Base-by-base conservation (phyloP, 2,329 filamentous ascomycete genomes). In the Stromatinia cepivora region DNA sequence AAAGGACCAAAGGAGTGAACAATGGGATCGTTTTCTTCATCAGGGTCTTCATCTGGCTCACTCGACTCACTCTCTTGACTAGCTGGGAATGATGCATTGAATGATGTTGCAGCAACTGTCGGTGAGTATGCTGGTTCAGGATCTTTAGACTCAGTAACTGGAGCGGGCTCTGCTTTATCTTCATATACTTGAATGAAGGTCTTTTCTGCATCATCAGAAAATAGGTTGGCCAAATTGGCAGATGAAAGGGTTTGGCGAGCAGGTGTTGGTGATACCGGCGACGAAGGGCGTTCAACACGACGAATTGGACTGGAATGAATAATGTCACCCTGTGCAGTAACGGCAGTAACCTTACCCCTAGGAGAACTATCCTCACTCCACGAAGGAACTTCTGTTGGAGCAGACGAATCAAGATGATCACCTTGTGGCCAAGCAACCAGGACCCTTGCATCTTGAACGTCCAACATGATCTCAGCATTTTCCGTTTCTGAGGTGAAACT, bases 1-100 rank as follows among this genome's bases (percentile, higher is more conserved):
- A 92, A 97, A 0, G 93, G 93, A 22, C 93, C 94, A 74, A 97
- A 97, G 0, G 94, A 97, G 79, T 95, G 92, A 25, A 97, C 84
- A 67, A 97, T 89, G 3, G 94, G 94, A 75, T 98, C 95, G 73
- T 97, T 97, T 80, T 98, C 94, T 82, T 97, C 94, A 75, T 94
- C 91, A 0, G 92, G 90, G 72, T 97, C 88, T 64, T 92, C 87
- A 17, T 81, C 82, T 36, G 80, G 80, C 42, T 86, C 84, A 72
- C 84, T 86, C 36, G 86, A 80, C 65, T 88, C 87, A 76, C 86
- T 88, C 10, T 83, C 85, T 61, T 75, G 75, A 69, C 74, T 77
- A 22, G 72, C 71, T 50, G 52, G 59, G 45, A 71, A 63, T 20
- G 64, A 69, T 57, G 69, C 70, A 34, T 69, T 67, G 53, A 76